phyloP scores from a whole-genome alignment of 2,329 filamentous ascomycete species.

The Penicillium sp. region DNA sequence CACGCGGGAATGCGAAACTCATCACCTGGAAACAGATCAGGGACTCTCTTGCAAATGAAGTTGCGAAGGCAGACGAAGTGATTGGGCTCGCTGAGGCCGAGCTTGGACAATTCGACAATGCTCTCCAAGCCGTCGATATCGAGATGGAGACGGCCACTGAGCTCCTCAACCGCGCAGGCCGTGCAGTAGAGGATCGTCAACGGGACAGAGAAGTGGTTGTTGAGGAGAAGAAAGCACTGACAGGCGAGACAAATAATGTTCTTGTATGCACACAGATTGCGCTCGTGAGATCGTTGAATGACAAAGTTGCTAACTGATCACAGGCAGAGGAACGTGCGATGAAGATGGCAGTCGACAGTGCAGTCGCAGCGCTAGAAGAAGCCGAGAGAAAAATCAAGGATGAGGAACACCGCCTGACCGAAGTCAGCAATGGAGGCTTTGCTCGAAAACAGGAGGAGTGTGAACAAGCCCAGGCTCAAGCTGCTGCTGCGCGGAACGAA shows the following conservation, averaged over 20 bases:
- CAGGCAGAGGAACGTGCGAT: slow-evolving; percentile 63
- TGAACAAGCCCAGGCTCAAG: slow-evolving; percentile 50
- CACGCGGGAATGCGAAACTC: slow-evolving; percentile 3
- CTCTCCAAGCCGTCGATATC: slow-evolving; percentile 40
- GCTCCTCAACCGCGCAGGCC: slow-evolving; percentile 41
- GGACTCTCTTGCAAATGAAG: slow-evolving; percentile 31
- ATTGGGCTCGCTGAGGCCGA: slow-evolving; percentile 44
- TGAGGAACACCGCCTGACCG: slow-evolving; percentile 54
- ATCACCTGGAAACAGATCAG: slow-evolving; percentile 23
- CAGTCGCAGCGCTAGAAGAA: slow-evolving; percentile 40
- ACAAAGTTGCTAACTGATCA: slow-evolving; percentile 24
- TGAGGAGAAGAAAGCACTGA: slow-evolving; percentile 42
- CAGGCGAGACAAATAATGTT: slow-evolving; percentile 44
- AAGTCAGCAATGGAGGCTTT: slow-evolving; percentile 64
- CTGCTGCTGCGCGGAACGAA: slow-evolving; percentile 40
- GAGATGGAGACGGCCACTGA: slow-evolving; percentile 38
- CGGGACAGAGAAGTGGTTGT: slow-evolving; percentile 50
- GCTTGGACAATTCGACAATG: slow-evolving; percentile 41
- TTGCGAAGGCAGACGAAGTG: slow-evolving; percentile 38
- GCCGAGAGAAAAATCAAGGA: slow-evolving; percentile 42
- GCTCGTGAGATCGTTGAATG: neutral
- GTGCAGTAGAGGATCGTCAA: slow-evolving; percentile 39
- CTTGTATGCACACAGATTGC: slow-evolving; percentile 33
- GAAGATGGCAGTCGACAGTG: slow-evolving; percentile 50
- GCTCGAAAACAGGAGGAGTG: slow-evolving; percentile 56